These are phyloP conservation scores for Daldinia sp. DNA, from an alignment of 2,329 filamentous ascomycete species.

Conservation along the genomic window DNA sequence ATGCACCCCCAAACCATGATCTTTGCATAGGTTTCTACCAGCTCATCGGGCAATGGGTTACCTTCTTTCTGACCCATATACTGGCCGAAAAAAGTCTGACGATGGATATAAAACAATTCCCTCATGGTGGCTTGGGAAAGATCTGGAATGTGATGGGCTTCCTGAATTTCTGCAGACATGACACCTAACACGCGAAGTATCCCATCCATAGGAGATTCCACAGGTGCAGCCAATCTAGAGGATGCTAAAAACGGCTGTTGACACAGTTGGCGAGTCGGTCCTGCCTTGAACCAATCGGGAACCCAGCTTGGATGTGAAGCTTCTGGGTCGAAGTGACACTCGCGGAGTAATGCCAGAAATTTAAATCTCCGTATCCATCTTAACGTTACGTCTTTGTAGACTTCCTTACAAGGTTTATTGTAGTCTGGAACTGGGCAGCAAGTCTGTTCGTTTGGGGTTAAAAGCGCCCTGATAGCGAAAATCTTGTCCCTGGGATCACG, in stretches of 20 bases:
- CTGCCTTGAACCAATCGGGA: constrained; percentile 1
- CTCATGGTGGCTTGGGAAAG: neutral
- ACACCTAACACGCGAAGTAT: neutral
- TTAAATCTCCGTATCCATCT: neutral
- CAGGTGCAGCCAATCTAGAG: neutral
- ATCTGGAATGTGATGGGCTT: neutral
- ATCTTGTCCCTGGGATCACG: constrained; percentile 6
- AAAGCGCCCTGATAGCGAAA: constrained; percentile 2
- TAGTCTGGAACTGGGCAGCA: constrained; percentile 4
- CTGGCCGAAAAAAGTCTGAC: neutral
- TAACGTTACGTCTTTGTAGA: constrained; percentile 4
- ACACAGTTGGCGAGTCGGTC: neutral
- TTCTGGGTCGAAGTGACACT: constrained; percentile 1
- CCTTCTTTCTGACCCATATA: neutral
- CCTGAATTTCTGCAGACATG: neutral
- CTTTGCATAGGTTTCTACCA: neutral
- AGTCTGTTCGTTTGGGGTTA: neutral
- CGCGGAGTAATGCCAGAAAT: neutral
- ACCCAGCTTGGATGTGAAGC: constrained; percentile 9
- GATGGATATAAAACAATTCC: neutral
- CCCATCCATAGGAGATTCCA: neutral
- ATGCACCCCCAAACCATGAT: neutral
- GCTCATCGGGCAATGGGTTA: neutral
- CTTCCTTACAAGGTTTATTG: neutral
- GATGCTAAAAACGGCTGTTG: constrained; percentile 7